Conservation (phyloP, 805 yeast species). For the Zygosaccharomyces rouxii region DNA sequence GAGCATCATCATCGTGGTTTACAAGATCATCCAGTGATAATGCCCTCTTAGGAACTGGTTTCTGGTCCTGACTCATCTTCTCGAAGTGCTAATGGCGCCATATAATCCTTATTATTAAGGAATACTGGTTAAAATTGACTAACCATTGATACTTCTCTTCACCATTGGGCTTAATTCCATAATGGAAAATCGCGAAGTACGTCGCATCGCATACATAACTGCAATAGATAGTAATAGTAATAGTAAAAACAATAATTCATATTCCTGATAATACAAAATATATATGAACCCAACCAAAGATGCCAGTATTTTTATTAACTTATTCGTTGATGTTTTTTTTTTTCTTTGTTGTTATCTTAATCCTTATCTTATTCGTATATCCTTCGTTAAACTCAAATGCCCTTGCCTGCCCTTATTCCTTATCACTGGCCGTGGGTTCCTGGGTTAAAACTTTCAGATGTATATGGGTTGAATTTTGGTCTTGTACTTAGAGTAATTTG, state of each 20-base stretch:
- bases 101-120: not conserved
- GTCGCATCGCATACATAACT: slow-evolving; percentile 2
- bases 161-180: not conserved
- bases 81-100: not conserved
- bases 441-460: slow-evolving; percentile 60
- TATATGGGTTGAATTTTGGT: slow-evolving; percentile 63
- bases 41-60: slow-evolving; percentile 27
- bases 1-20: slow-evolving; percentile 33
- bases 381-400: not conserved
- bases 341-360: not conserved
- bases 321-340: not conserved
- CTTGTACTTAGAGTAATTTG: slow-evolving; percentile 15
- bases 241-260: not conserved
- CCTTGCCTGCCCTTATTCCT: not conserved
- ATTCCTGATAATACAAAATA: slow-evolving; percentile 6
- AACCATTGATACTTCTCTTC: not conserved
- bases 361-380: not conserved
- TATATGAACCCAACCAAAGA: slow-evolving; percentile 8
- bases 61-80: slow-evolving; percentile 11
- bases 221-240: not conserved
- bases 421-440: slow-evolving; percentile 13
- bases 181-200: slow-evolving; percentile 5
- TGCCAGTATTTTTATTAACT: slow-evolving; percentile 1
- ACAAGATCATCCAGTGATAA: slow-evolving; percentile 36
- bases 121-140: not conserved